A percentile compares a stretch with the other conserved stretches of the same genome.
These are phyloP conservation scores for Talaromyces sp. DNA, from an alignment of 2,329 filamentous ascomycete genomes.

Conservation along the genomic window DNA sequence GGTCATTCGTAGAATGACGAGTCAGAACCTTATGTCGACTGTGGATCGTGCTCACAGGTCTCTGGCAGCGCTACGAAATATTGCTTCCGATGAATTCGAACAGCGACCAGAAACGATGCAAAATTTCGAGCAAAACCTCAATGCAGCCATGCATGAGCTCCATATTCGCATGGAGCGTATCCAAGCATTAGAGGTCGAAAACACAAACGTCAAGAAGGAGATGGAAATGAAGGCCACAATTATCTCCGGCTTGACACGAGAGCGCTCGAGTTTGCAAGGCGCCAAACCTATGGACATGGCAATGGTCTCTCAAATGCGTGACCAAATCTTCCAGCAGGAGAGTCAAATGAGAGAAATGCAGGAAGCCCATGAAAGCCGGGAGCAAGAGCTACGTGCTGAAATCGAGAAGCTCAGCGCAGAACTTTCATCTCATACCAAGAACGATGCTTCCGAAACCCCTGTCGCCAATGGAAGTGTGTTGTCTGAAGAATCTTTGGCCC, in stretches of 20 bases:
- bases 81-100: slow-evolving; percentile 84
- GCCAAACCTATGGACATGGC: slow-evolving; percentile 84
- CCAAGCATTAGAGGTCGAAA: slow-evolving; percentile 81
- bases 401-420: slow-evolving; percentile 58
- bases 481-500: slow-evolving; percentile 50
- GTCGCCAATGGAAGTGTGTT: neutral
- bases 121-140: slow-evolving; percentile 88
- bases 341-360: slow-evolving; percentile 73
- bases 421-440: slow-evolving; percentile 1
- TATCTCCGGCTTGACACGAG: slow-evolving; percentile 88
- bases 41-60: slow-evolving; percentile 90
- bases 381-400: slow-evolving; percentile 71
- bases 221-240: slow-evolving; percentile 97
- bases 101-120: slow-evolving; percentile 79
- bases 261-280: slow-evolving; percentile 82
- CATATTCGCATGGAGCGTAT: slow-evolving; percentile 84
- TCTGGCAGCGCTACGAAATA: slow-evolving; percentile 82
- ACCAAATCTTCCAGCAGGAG: slow-evolving; percentile 85
- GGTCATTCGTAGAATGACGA: slow-evolving; percentile 91
- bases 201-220: slow-evolving; percentile 82
- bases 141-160: slow-evolving; percentile 88
- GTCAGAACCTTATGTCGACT: slow-evolving; percentile 74
- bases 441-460: neutral
- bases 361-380: slow-evolving; percentile 68
- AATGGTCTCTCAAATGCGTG: slow-evolving; percentile 79